Conservation (phyloP, 805 yeast genomes). For the Tetrapisispora pingtungensis region DNA sequence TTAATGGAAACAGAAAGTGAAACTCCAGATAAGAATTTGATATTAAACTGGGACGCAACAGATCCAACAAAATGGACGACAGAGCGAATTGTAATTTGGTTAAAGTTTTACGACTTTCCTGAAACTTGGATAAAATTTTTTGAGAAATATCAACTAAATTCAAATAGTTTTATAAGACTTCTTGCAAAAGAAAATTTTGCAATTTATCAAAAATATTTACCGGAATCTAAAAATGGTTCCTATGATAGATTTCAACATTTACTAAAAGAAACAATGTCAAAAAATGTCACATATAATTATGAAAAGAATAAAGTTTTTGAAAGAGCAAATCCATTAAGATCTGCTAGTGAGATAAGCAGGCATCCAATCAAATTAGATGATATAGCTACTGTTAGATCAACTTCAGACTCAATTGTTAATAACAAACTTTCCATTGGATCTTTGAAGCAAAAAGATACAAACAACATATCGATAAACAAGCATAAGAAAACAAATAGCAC, state of each 20-base stretch:
- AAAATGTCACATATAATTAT: slow-evolving; percentile 23
- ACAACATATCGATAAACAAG: slow-evolving; percentile 5
- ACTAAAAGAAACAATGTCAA: slow-evolving; percentile 37
- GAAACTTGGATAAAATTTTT: slow-evolving; percentile 65
- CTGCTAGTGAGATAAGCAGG: slow-evolving; percentile 21
- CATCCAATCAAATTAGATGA: slow-evolving; percentile 9
- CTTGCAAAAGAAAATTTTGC: slow-evolving; percentile 56
- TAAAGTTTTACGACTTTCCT: slow-evolving; percentile 58
- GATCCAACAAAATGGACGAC: slow-evolving; percentile 61
- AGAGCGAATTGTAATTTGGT: slow-evolving; percentile 59
- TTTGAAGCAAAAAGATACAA: slow-evolving; percentile 20
- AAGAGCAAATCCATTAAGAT: slow-evolving; percentile 15
- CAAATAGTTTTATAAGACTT: slow-evolving; percentile 54
- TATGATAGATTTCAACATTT: slow-evolving; percentile 49
- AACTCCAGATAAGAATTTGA: slow-evolving; percentile 18
- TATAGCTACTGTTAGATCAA: slow-evolving; percentile 12
- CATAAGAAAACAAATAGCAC: slow-evolving; percentile 26
- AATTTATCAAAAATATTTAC: slow-evolving; percentile 31
- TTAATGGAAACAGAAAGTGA: slow-evolving; percentile 15
- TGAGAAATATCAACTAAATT: slow-evolving; percentile 44
- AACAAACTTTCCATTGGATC: not conserved
- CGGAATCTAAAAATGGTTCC: slow-evolving; percentile 39
- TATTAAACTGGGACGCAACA: slow-evolving; percentile 40
- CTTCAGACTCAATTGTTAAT: slow-evolving; percentile 22
- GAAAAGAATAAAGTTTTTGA: slow-evolving; percentile 16